Conservation (phyloP, 176 grass and related monocot genomes). For the Carex cristatella region DNA sequence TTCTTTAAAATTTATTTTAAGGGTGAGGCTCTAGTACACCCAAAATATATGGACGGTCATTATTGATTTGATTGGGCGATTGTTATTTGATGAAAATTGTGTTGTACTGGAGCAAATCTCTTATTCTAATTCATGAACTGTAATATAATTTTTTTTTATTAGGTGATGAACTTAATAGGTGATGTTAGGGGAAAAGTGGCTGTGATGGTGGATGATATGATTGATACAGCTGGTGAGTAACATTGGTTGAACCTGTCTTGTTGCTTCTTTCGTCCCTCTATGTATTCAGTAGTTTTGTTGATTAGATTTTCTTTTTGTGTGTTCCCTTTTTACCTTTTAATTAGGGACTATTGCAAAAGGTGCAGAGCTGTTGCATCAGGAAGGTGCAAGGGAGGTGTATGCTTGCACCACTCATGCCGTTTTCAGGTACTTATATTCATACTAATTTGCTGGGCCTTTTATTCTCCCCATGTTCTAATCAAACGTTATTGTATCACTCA, state of each 20-base stretch:
- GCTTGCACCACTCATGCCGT: slow-evolving; percentile 98
- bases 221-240: slow-evolving; percentile 85
- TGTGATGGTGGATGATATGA: slow-evolving; percentile 99
- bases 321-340: slow-evolving; percentile 21
- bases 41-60: no score
- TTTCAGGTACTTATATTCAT: slow-evolving; percentile 63
- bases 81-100: no score
- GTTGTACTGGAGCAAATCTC: no score
- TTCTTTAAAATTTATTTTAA: background rate
- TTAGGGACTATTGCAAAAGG: slow-evolving; percentile 95
- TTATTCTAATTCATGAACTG: background rate
- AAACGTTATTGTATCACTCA: background rate
- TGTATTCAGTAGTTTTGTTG: background rate
- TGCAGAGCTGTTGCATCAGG: slow-evolving; percentile 87
- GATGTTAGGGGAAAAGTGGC: slow-evolving; percentile 98
- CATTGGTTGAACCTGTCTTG: background rate
- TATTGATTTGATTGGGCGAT: no score
- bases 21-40: background rate
- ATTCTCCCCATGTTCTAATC: background rate
- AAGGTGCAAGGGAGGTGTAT: slow-evolving; percentile 99
- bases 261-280: background rate
- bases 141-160: slow-evolving; percentile 14
- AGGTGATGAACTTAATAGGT: slow-evolving; percentile 99
- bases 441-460: background rate
- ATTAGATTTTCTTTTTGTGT: slow-evolving; percentile 7